Base-by-base conservation (phyloP, 164 flowering plant genomes). In the Taxillus chinensis region DNA sequence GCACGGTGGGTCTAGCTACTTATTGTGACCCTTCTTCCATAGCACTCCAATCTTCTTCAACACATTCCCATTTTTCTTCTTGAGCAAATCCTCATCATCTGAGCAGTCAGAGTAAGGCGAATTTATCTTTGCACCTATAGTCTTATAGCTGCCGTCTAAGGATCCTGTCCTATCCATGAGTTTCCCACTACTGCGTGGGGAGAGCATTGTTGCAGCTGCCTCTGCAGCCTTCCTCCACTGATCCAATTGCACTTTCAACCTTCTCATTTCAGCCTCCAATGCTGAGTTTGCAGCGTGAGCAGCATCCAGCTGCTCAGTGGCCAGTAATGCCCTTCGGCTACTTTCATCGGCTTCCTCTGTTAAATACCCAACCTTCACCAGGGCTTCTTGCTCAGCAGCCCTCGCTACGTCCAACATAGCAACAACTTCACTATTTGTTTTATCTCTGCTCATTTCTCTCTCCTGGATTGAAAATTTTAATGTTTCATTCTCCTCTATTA, bases 181-280 rank as follows among this genome's bases (percentile, higher is more conserved):
- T 51, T 79, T 79, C 53, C 79, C 77, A 45, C 64, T 70, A 64
- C 67, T 70, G 12, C 80, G 82, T 3, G 77, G 52, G 2, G 85
- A 76, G 43, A 93, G 78, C 74, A 93, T 86, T 5, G 88, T 73
- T 7, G 93, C 85, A 16, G 99, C 99, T 8, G 97, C 96, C 77
- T 93, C 99, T 0, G 96, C 96, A 4, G 98, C 98, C 75, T 92
- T 92, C 70, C 96, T 85, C 98, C 96, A 92, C 71, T 93, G 99
- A 57, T 93, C 97, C 3, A 85, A 70, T 72, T 93, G 99, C 68
- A 93, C 99, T 73, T 82, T 89, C 62, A 90, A 51, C 63, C 77
- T 82, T 78, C 89, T 83, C 73, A 93, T 57, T 72, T 93, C 99
- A 39, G 83, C 73, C 66, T 92, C 98, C 73, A 86, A 51, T 62